A percentile compares a stretch with the other conserved stretches of the same genome.
Evolutionary conservation across 495 filamentous ascomycete species (phyloP).

Genomic region (Neurospora sp.): DNA sequence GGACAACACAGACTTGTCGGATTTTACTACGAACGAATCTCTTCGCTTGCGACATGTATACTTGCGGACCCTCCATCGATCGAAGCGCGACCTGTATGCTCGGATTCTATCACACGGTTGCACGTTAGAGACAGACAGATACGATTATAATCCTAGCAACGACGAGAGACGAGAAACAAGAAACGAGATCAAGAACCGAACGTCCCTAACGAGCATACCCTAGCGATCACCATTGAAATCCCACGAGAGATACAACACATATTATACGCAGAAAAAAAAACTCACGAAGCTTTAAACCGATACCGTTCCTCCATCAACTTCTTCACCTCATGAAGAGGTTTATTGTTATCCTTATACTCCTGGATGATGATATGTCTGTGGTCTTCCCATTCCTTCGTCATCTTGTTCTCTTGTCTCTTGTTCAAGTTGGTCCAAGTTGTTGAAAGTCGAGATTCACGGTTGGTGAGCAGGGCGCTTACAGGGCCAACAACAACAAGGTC

Average conservation of each 20-base stretch:
- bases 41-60: slow-evolving; percentile 30
- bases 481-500: background rate
- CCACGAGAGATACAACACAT: background rate
- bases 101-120: slow-evolving; percentile 17
- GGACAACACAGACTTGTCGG: background rate
- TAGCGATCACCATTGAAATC: background rate
- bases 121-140: background rate
- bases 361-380: slow-evolving; percentile 27
- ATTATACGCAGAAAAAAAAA: background rate
- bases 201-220: background rate
- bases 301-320: slow-evolving; percentile 32
- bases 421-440: background rate
- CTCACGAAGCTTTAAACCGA: slow-evolving; percentile 37
- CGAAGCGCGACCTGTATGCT: slow-evolving; percentile 35
- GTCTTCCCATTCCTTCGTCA: slow-evolving; percentile 36
- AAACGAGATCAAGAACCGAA: background rate
- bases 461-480: background rate
- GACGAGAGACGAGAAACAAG: background rate
- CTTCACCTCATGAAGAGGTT: slow-evolving; percentile 31
- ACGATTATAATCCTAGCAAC: background rate
- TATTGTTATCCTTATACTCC: slow-evolving; percentile 31
- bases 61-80: slow-evolving; percentile 35
- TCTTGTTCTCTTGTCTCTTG: slow-evolving; percentile 1
- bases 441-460: background rate
- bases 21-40: slow-evolving; percentile 1